Evolutionary conservation across 129 eudicot genomes (phyloP).

Genomic region (Smallanthus sonchifolius): DNA sequence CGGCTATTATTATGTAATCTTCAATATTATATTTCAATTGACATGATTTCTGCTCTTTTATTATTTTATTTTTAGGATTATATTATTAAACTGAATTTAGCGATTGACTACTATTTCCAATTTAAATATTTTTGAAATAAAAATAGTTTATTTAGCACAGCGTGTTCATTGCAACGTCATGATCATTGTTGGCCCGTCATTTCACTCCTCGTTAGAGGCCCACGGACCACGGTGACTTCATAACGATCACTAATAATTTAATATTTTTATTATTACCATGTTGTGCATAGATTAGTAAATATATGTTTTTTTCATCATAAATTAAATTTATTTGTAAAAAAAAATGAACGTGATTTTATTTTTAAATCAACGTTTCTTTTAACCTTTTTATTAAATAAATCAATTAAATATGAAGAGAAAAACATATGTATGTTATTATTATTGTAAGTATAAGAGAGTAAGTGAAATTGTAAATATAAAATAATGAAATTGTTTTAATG

Average conservation of each 20-base stretch:
- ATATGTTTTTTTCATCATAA: too few relatives aligned
- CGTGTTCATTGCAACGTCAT: conserved; percentile 19
- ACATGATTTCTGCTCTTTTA: not conserved
- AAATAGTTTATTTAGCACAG: conserved; percentile 2
- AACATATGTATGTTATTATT: too few relatives aligned
- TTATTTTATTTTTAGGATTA: not conserved
- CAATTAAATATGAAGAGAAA: too few relatives aligned
- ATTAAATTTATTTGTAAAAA: too few relatives aligned
- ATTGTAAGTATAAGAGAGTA: too few relatives aligned
- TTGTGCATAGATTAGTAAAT: too few relatives aligned
- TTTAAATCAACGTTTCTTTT: too few relatives aligned
- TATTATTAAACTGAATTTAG: not conserved
- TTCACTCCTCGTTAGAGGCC: conserved; percentile 15
- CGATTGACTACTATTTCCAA: conserved; percentile 1
- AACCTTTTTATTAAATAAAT: too few relatives aligned
- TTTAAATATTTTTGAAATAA: not conserved
- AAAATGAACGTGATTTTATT: too few relatives aligned
- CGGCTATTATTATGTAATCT: not conserved
- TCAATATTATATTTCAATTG: not conserved
- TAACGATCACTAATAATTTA: not conserved
- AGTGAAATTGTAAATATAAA: too few relatives aligned
- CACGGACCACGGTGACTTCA: conserved; percentile 24
- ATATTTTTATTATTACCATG: too few relatives aligned
- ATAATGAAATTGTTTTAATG: too few relatives aligned
- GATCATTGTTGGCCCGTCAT: conserved; percentile 17